phyloP scores from a whole-genome alignment of 2,329 filamentous ascomycete genomes.

The Iodosphaeria phyllophila region DNA sequence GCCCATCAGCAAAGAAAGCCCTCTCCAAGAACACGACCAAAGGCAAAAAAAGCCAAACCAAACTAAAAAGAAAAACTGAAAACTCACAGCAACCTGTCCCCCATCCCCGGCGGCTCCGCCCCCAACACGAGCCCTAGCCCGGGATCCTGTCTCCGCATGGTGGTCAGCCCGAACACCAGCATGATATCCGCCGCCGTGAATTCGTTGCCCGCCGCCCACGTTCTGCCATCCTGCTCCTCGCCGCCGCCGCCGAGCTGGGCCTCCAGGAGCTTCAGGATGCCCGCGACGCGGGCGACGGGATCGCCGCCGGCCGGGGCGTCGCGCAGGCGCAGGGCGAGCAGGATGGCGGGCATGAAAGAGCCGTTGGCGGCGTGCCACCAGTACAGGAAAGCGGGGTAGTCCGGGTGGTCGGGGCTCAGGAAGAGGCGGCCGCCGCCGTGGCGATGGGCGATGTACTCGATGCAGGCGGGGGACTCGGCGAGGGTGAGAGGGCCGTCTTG shows the following conservation, averaged over 20 bases:
- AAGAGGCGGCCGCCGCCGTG: slow-evolving; percentile 30
- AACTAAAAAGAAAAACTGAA: too few relatives aligned
- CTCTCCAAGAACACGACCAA: background rate
- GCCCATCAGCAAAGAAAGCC: background rate
- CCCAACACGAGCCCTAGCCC: slow-evolving; percentile 15
- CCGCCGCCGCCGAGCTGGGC: slow-evolving; percentile 20
- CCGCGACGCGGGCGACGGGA: slow-evolving; percentile 5
- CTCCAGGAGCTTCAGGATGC: slow-evolving; percentile 11
- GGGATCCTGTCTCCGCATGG: slow-evolving; percentile 29
- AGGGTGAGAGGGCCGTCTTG: slow-evolving; percentile 34
- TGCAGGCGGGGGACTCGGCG: slow-evolving; percentile 38
- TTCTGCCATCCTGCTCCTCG: slow-evolving; percentile 24
- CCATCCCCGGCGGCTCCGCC: background rate
- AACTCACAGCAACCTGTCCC: background rate
- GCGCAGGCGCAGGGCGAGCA: slow-evolving; percentile 17
- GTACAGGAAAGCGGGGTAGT: slow-evolving; percentile 42
- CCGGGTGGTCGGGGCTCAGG: slow-evolving; percentile 21
- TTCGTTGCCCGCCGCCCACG: slow-evolving; percentile 39
- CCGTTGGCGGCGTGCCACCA: slow-evolving; percentile 42
- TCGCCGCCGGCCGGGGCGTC: slow-evolving; percentile 12
- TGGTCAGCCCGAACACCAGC: slow-evolving; percentile 40
- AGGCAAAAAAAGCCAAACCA: too few relatives aligned
- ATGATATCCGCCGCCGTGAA: slow-evolving; percentile 51
- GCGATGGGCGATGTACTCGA: slow-evolving; percentile 40
- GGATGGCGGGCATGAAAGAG: slow-evolving; percentile 20